Evolutionary conservation across 2,329 filamentous ascomycete species (phyloP).

Genomic region (Botrytis paeoniae): DNA sequence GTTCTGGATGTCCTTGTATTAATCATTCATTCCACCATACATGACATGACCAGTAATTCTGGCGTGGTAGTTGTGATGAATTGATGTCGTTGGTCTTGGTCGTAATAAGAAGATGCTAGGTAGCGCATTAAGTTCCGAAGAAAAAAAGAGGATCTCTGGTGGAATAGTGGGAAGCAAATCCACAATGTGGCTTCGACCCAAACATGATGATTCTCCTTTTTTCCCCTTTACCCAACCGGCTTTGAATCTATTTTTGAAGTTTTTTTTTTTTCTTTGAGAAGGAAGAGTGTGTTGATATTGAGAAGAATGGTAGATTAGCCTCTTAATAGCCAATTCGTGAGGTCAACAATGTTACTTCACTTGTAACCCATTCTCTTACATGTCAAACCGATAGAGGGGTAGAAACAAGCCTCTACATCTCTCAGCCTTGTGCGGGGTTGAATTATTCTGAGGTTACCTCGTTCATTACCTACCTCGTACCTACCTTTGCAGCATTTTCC

Average conservation of each 20-base stretch:
- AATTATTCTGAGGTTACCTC: not conserved
- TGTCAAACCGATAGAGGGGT: not conserved
- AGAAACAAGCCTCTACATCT: not conserved
- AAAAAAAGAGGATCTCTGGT: slow-evolving; percentile 9
- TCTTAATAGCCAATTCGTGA: not conserved
- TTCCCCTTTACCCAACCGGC: not conserved
- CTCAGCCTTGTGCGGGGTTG: slow-evolving; percentile 11
- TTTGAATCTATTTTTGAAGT: not conserved
- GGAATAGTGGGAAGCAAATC: slow-evolving; percentile 6
- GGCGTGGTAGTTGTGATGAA: not conserved
- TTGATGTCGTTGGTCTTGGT: not conserved
- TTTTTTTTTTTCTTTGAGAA: not conserved
- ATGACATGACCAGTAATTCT: not conserved
- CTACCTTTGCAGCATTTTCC: not conserved
- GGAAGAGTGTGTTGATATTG: not conserved
- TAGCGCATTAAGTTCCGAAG: not conserved
- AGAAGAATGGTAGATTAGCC: not conserved
- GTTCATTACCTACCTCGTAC: not conserved
- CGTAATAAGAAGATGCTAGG: not conserved
- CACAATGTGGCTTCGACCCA: slow-evolving; percentile 1
- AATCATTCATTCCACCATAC: not conserved
- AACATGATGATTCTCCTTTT: not conserved
- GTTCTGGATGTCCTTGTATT: not conserved
- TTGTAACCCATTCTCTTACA: not conserved
- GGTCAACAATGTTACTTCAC: not conserved